Evolutionary conservation across 148 eudicot species (phyloP).

Genomic region (Arctostaphylos glauca): DNA sequence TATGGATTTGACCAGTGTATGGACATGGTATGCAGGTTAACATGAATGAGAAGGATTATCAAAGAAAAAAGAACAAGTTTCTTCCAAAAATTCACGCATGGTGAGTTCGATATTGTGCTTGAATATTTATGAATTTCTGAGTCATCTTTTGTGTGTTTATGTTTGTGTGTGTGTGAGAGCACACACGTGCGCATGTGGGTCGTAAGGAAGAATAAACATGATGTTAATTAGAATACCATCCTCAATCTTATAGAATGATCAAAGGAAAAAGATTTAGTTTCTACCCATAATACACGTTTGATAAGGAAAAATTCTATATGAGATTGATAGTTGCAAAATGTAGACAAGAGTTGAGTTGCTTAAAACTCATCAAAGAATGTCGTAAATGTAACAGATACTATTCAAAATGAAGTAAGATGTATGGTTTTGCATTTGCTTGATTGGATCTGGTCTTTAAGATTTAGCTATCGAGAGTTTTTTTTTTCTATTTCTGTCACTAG

Average conservation of each 20-base stretch:
- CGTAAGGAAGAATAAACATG: not conserved
- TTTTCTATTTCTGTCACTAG: not conserved
- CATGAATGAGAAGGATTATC: conserved; percentile 94
- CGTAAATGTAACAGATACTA: not conserved
- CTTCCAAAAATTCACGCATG: conserved; percentile 98
- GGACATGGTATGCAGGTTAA: conserved; percentile 58
- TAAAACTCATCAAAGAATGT: not conserved
- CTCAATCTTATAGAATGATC: not conserved
- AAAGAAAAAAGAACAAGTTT: conserved; percentile 95
- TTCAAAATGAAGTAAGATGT: not conserved
- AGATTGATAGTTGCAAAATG: not conserved
- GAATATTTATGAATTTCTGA: not conserved
- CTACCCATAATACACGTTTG: not conserved
- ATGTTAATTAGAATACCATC: not conserved
- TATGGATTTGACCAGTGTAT: conserved; percentile 8
- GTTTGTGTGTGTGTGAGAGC: not conserved
- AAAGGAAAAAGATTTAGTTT: not conserved
- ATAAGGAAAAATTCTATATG: not conserved
- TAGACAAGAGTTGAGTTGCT: not conserved
- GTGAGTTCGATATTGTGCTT: conserved; percentile 41
- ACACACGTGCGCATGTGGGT: not conserved
- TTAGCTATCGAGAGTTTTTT: not conserved
- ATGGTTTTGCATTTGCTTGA: not conserved
- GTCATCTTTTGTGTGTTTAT: not conserved
- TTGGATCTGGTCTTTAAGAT: not conserved